A percentile compares a stretch with the other conserved stretches of the same genome.
These are phyloP conservation scores for Kodamaea laetipori DNA, from an alignment of 805 yeast species.

Conservation along the genomic window DNA sequence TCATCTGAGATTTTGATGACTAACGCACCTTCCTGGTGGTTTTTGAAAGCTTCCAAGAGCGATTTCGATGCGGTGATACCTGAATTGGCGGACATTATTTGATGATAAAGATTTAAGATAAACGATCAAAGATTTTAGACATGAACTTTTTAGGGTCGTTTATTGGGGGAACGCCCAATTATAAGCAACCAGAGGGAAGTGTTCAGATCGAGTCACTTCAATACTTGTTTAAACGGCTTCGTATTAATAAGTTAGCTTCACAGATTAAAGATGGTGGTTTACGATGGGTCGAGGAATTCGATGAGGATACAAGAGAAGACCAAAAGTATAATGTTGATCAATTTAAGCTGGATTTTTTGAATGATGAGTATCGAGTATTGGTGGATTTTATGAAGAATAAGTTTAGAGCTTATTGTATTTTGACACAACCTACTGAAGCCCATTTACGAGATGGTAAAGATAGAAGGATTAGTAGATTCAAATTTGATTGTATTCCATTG, in stretches of 20 bases:
- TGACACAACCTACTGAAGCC: slow-evolving; percentile 49
- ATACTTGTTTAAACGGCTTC: slow-evolving; percentile 57
- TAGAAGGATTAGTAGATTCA: slow-evolving; percentile 21
- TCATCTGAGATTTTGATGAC: slow-evolving; percentile 37
- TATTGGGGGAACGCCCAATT: slow-evolving; percentile 14
- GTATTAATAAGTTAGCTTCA: slow-evolving; percentile 44
- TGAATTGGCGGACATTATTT: slow-evolving; percentile 44
- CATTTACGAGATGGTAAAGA: slow-evolving; percentile 25
- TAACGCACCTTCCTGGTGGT: slow-evolving; percentile 23
- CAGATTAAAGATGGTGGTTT: slow-evolving; percentile 34
- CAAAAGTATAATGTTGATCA: slow-evolving; percentile 50
- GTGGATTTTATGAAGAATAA: slow-evolving; percentile 68
- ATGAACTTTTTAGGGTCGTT: slow-evolving; percentile 11
- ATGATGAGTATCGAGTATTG: slow-evolving; percentile 65
- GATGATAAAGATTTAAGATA: not conserved
- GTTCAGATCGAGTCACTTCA: slow-evolving; percentile 59
- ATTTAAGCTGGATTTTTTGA: slow-evolving; percentile 44
- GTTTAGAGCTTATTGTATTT: slow-evolving; percentile 60
- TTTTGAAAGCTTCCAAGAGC: slow-evolving; percentile 48
- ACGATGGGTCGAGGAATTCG: slow-evolving; percentile 30
- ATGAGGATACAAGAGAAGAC: slow-evolving; percentile 32
- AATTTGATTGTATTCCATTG: slow-evolving; percentile 26
- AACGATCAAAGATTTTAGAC: not conserved
- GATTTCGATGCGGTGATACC: slow-evolving; percentile 44
- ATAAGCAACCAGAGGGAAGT: slow-evolving; percentile 17